Percentiles rank a stretch among this genome's conserved stretches.
phyloP scores from a whole-genome alignment of 768 basidiomycete species.

The Gelatoporia subvermispora region DNA sequence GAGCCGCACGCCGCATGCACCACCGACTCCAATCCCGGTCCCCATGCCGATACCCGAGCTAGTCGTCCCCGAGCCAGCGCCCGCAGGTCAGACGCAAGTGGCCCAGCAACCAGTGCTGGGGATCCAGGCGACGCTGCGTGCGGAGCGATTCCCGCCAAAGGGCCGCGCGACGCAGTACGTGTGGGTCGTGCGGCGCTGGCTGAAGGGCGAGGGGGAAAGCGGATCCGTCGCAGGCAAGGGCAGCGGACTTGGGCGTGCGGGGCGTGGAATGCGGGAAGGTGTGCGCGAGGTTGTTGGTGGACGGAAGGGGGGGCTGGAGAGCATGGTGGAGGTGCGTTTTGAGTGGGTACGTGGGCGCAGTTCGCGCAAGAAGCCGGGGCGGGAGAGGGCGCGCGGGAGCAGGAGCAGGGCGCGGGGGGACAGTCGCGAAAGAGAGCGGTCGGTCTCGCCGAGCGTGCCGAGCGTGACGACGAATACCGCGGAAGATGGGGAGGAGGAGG shows the following conservation, averaged over 20 bases:
- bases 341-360: constrained; percentile 65
- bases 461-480: constrained; percentile 8
- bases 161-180: constrained; percentile 52
- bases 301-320: constrained; percentile 12
- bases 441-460: constrained; percentile 15
- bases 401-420: constrained; percentile 8
- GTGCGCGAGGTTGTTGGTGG: constrained; percentile 24
- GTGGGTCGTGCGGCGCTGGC: constrained; percentile 75
- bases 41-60: constrained; percentile 4
- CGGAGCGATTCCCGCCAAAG: constrained; percentile 34
- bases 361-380: constrained; percentile 16
- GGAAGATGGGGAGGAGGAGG: constrained; percentile 10
- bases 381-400: constrained; percentile 16
- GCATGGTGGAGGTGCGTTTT: constrained; percentile 62
- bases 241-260: constrained; percentile 32
- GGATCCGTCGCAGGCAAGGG: too few relatives aligned
- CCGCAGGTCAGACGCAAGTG: constrained; percentile 8
- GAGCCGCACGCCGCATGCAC: neutral
- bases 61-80: constrained; percentile 2
- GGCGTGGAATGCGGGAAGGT: constrained; percentile 35
- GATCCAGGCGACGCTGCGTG: constrained; percentile 60
- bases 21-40: constrained; percentile 5
- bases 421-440: constrained; percentile 15
- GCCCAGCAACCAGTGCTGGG: constrained; percentile 54
- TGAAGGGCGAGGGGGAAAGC: constrained; percentile 47